Evolutionary conservation across 768 basidiomycete species (phyloP), one percentile per base, ranked within the genome.

Genomic region (Termitomyces heimii): DNA sequence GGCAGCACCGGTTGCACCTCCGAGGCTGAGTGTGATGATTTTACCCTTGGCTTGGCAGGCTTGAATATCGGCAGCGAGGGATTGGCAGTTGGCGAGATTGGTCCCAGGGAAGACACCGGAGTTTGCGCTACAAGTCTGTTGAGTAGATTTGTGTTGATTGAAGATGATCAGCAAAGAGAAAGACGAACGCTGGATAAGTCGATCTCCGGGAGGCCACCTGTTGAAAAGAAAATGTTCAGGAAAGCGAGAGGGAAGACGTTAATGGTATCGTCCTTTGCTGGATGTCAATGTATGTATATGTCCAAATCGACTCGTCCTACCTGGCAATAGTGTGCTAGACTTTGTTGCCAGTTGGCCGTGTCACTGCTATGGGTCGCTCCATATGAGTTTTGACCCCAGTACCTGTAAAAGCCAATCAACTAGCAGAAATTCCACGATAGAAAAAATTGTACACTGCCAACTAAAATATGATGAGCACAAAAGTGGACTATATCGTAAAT

Each of bases 361-460:
- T 85, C 76, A 34, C 65, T 65, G 58, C 14, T 18, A 48, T 79
- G 76, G 4, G 72, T 73, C 13, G 85, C 86, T 37, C 88, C 86
- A 59, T 86, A 86, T 1, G 87, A 86, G 61, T 88, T 85, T 67
- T 89, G 85, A 55, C 87, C 88, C 82, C 83, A 88, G 66, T 87
- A 88, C 29, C 85, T 86, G 67, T 28, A 28, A 12, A 31, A 29
- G 14, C 29, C 35, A 42, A 54, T 57, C 55, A 40, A 48, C 28
- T 2, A 43, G 18, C 16, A 28, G 7, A 16, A 24, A 20, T 39
- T 20, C 3, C 12, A 52, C 2, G 24, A 3, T 9, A 18, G 4
- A 4, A 20, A 40, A 3, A 4, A 7, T 28, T 77, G 65, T 70
- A 84, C 83, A 84, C 78, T 40, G 75, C 84, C 47, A 84, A 75